Evolutionary conservation across 768 basidiomycete genomes (phyloP).

Genomic region (Hypholoma sublateritium): DNA sequence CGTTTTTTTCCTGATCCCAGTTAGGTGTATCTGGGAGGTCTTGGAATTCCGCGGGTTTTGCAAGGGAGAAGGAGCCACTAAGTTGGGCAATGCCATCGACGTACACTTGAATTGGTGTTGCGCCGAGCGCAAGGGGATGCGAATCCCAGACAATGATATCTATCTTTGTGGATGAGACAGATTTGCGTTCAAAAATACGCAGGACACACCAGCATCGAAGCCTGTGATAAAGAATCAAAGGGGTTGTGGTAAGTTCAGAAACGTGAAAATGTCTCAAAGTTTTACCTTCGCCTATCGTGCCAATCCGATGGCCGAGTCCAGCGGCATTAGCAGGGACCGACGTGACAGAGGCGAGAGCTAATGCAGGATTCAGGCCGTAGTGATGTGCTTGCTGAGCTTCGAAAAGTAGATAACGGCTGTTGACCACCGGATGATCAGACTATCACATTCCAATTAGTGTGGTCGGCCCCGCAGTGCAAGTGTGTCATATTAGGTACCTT

Average conservation of each 20-base stretch:
- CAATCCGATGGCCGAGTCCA: slow-evolving; percentile 70
- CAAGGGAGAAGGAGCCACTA: slow-evolving; percentile 27
- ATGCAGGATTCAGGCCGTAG: slow-evolving; percentile 56
- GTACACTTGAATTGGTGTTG: slow-evolving; percentile 79
- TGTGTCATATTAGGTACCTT: slow-evolving; percentile 50
- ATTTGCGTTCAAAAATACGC: not conserved
- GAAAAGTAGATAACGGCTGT: slow-evolving; percentile 65
- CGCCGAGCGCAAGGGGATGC: slow-evolving; percentile 76
- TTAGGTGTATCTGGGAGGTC: slow-evolving; percentile 50
- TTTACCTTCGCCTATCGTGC: slow-evolving; percentile 53
- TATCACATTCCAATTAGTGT: slow-evolving; percentile 17
- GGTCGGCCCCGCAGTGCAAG: not conserved
- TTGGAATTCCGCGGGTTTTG: slow-evolving; percentile 53
- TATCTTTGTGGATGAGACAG: slow-evolving; percentile 12
- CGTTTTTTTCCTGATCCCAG: slow-evolving; percentile 59
- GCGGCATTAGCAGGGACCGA: slow-evolving; percentile 61
- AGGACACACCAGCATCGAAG: slow-evolving; percentile 58
- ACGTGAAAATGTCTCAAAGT: not conserved
- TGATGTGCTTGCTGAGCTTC: slow-evolving; percentile 73
- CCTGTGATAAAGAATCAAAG: slow-evolving; percentile 32
- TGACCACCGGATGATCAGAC: slow-evolving; percentile 57
- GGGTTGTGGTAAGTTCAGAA: slow-evolving; percentile 1
- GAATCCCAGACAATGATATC: slow-evolving; percentile 67
- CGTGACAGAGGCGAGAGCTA: slow-evolving; percentile 65
- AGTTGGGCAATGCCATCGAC: slow-evolving; percentile 82